phyloP scores from a whole-genome alignment of 2,329 filamentous ascomycete genomes.

The Fusarium citri region DNA sequence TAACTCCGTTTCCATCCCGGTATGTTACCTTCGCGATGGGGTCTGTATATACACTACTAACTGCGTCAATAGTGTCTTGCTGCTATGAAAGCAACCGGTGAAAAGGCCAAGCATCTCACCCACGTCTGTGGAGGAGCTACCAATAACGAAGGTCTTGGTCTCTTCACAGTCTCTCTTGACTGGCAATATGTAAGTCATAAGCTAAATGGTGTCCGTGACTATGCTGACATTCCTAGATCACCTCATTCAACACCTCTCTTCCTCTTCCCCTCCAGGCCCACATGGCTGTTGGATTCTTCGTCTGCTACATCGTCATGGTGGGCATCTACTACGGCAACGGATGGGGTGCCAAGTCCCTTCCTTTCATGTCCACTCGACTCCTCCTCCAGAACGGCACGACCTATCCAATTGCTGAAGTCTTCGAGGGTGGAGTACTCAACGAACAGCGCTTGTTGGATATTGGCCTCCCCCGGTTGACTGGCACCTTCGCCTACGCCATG shows the following conservation, averaged over 20 bases:
- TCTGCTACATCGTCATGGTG: slow-evolving; percentile 63
- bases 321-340: slow-evolving; percentile 63
- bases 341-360: slow-evolving; percentile 59
- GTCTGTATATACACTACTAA: neutral
- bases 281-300: slow-evolving; percentile 56
- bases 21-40: neutral
- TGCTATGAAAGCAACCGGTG: slow-evolving; percentile 61
- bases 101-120: slow-evolving; percentile 57
- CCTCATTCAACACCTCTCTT: slow-evolving; percentile 64
- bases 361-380: slow-evolving; percentile 67
- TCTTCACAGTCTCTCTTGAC: slow-evolving; percentile 63
- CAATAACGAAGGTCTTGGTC: slow-evolving; percentile 64
- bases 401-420: slow-evolving; percentile 57
- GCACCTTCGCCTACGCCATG: slow-evolving; percentile 63
- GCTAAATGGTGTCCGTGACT: accelerated
- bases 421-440: slow-evolving; percentile 56
- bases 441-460: slow-evolving; percentile 53
- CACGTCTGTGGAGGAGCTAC: slow-evolving; percentile 63
- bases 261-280: slow-evolving; percentile 64
- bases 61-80: slow-evolving; percentile 56
- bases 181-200: slow-evolving; percentile 63
- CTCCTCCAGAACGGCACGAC: slow-evolving; percentile 53
- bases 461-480: slow-evolving; percentile 61
- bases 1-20: slow-evolving; percentile 64
- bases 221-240: slow-evolving; percentile 56